These are phyloP conservation scores for Porcisia deanei DNA, from an alignment of 208 protist species.

Conservation along the genomic window DNA sequence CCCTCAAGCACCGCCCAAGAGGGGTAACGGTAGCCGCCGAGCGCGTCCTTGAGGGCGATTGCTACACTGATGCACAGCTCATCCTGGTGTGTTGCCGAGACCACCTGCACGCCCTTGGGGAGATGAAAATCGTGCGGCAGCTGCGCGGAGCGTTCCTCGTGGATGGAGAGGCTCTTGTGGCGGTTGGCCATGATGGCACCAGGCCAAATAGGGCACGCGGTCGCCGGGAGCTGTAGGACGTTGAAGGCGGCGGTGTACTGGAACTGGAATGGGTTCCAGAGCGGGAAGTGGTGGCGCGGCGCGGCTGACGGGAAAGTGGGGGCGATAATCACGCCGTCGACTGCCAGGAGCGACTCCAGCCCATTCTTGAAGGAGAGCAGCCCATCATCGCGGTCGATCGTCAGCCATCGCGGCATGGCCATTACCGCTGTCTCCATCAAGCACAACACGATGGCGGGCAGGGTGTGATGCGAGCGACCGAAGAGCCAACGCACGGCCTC, in stretches of 20 bases:
- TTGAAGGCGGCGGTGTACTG: slow-evolving; percentile 91
- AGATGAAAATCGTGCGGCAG: slow-evolving; percentile 63
- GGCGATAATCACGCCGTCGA: slow-evolving; percentile 70
- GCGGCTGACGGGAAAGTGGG: slow-evolving; percentile 77
- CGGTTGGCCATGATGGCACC: slow-evolving; percentile 28
- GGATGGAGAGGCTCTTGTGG: slow-evolving; percentile 31
- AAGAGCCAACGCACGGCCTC: slow-evolving; percentile 62
- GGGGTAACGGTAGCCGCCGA: slow-evolving; percentile 85
- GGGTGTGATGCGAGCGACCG: slow-evolving; percentile 75
- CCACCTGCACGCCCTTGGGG: slow-evolving; percentile 86
- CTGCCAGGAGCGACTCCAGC: slow-evolving; percentile 66
- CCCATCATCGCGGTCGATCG: slow-evolving; percentile 26
- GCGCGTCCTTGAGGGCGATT: slow-evolving; percentile 52
- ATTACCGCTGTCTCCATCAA: slow-evolving; percentile 57
- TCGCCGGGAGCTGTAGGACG: slow-evolving; percentile 79
- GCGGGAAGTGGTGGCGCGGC: slow-evolving; percentile 68
- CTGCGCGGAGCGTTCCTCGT: slow-evolving; percentile 27
- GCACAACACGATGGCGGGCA: slow-evolving; percentile 73
- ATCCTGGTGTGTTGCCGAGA: slow-evolving; percentile 60
- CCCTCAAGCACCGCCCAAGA: slow-evolving; percentile 70
- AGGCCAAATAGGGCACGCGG: slow-evolving; percentile 71
- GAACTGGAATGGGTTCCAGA: slow-evolving; percentile 79
- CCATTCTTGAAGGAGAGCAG: slow-evolving; percentile 55
- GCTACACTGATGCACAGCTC: slow-evolving; percentile 73
- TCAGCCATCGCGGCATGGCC: slow-evolving; percentile 48